Base-by-base conservation (phyloP, 495 filamentous ascomycete species). In the Penicillium goetzii region DNA sequence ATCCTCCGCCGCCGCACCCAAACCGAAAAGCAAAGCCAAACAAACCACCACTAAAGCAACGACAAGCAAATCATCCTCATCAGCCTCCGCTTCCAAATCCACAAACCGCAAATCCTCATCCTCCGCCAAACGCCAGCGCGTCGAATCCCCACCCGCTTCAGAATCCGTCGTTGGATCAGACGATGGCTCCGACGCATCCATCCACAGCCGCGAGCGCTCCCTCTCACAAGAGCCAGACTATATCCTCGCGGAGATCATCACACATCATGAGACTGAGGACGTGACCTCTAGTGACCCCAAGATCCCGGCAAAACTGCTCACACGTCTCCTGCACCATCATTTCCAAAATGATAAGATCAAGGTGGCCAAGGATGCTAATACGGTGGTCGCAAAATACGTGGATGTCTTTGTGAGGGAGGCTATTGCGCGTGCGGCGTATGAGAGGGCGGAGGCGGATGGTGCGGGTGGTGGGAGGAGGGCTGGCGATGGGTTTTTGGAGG, bases 321-420 rank as follows among this genome's bases (percentile, higher is more conserved):
- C 88, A 5, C 81, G 82, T 49, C 72, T 98, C 1, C 76, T 98
- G 33, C 89, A 96, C 69, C 85, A 93, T 60, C 86, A 89, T 74
- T 96, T 97, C 68, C 82, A 88, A 59, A 83, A 86, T 41, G 71
- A 81, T 21, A 85, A 86, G 58, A 93, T 88, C 3, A 83, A 89
- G 71, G 89, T 98, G 40, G 86, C 87, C 4, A 89, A 88, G 68
- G 90, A 93, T 54, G 96, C 95, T 19, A 88, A 93, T 72, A 80
- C 76, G 15, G 86, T 92, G 8, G 84, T 95, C 33, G 91, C 85
- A 4, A 92, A 89, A 78, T 98, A 98, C 71, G 84, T 97, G 71
- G 92, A 96, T 78, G 87, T 90, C 14, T 99, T 97, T 81, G 91
- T 97, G 60, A 83, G 90, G 64, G 95, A 99, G 79, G 92, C 93